Conservation (phyloP, 2,329 filamentous ascomycete species). For the Fusarium oxysporum region DNA sequence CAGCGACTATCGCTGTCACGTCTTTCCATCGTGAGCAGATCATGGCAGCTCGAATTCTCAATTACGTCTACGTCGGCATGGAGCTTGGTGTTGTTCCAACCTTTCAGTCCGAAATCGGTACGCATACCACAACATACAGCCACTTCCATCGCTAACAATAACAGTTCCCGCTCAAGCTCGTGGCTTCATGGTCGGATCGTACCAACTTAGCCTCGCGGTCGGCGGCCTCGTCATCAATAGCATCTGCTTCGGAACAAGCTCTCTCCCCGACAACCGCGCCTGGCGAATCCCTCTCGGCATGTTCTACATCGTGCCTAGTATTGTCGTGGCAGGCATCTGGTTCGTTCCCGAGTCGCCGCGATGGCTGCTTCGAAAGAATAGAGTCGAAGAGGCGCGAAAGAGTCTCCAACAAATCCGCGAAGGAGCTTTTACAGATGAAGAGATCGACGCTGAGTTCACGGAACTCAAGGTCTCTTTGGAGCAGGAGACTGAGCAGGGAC, state of each 20-base stretch:
- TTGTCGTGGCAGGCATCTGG: slow-evolving; percentile 25
- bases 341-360: slow-evolving; percentile 45
- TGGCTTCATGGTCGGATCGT: slow-evolving; percentile 51
- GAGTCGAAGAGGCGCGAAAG: slow-evolving; percentile 26
- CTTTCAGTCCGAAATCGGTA: slow-evolving; percentile 51
- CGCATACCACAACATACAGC: fast-evolving
- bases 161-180: slow-evolving; percentile 46
- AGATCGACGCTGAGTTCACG: slow-evolving; percentile 32
- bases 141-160: background rate
- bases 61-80: slow-evolving; percentile 43
- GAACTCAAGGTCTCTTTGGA: slow-evolving; percentile 25
- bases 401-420: slow-evolving; percentile 20
- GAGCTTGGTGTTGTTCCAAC: slow-evolving; percentile 48
- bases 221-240: slow-evolving; percentile 44
- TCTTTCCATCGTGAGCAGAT: slow-evolving; percentile 34
- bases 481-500: slow-evolving; percentile 33
- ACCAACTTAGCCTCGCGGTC: slow-evolving; percentile 48
- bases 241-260: slow-evolving; percentile 38
- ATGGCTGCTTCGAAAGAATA: slow-evolving; percentile 39
- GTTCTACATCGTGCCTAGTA: slow-evolving; percentile 38
- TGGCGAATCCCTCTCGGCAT: slow-evolving; percentile 41
- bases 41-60: slow-evolving; percentile 39
- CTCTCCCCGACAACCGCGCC: slow-evolving; percentile 29
- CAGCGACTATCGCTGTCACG: slow-evolving; percentile 37
- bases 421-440: slow-evolving; percentile 27